These are phyloP conservation scores for Quillaja saponaria DNA, from an alignment of 306 rosid species.

Conservation along the genomic window DNA sequence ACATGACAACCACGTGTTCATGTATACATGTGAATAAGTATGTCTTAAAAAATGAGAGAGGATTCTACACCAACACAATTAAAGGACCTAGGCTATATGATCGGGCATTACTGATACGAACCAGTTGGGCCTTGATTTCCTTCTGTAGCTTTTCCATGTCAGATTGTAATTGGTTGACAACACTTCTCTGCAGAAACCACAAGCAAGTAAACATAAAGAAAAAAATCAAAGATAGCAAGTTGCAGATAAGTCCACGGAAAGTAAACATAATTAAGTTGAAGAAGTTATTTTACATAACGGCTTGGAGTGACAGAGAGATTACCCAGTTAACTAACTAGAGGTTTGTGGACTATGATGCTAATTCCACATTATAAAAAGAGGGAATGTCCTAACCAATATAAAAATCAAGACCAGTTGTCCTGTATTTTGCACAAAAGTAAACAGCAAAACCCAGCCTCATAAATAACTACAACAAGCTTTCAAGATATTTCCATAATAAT, in stretches of 20 bases:
- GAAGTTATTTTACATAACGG: neutral
- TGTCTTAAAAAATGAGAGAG: neutral
- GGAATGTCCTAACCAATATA: slow-evolving; percentile 22
- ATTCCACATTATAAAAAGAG: slow-evolving; percentile 15
- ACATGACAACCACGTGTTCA: slow-evolving; percentile 2
- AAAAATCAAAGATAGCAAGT: neutral
- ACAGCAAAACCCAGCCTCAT: slow-evolving; percentile 1
- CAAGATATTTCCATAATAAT: slow-evolving; percentile 18
- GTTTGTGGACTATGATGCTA: slow-evolving; percentile 19
- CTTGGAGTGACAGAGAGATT: neutral
- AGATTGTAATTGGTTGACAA: slow-evolving; percentile 77
- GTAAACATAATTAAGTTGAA: slow-evolving; percentile 17
- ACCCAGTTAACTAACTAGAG: neutral
- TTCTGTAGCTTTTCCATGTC: slow-evolving; percentile 77
- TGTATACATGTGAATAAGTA: slow-evolving; percentile 12
- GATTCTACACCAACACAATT: slow-evolving; percentile 9
- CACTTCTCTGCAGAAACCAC: slow-evolving; percentile 57
- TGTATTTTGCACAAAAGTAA: slow-evolving; percentile 8
- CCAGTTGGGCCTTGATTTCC: slow-evolving; percentile 79
- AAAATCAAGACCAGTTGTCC: neutral
- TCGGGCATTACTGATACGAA: slow-evolving; percentile 41
- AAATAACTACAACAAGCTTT: slow-evolving; percentile 7
- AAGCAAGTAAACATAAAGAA: slow-evolving; percentile 27
- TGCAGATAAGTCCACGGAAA: neutral
- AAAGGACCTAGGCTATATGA: slow-evolving; percentile 17